Percentiles rank a stretch among this genome's conserved stretches.
phyloP scores from a whole-genome alignment of 352 stramenopile species.

The Globisporangium parvum region DNA sequence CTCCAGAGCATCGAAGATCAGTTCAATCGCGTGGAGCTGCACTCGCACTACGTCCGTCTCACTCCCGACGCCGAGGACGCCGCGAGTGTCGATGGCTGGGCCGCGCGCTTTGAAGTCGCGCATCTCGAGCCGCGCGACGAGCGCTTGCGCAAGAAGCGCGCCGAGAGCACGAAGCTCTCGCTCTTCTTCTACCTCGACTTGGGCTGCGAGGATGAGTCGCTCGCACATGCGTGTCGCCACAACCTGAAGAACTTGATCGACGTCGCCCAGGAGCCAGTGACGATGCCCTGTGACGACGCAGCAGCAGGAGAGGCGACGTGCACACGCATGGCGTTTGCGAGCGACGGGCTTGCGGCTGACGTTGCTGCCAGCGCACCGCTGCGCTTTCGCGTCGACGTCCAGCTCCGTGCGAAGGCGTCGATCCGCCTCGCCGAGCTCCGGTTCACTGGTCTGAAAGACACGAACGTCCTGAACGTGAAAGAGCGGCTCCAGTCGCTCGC shows the following conservation, averaged over 20 bases:
- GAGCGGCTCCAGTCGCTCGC: conserved; percentile 46
- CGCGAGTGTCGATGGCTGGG: conserved; percentile 33
- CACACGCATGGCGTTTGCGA: conserved; percentile 35
- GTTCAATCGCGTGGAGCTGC: conserved; percentile 60
- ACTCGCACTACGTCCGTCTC: conserved; percentile 55
- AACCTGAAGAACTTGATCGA: conserved; percentile 47
- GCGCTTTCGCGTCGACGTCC: conserved; percentile 39
- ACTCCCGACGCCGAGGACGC: background rate
- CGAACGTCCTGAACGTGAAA: conserved; percentile 70
- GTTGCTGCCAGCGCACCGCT: conserved; percentile 22
- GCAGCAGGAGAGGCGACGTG: conserved; percentile 18
- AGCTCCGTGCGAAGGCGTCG: conserved; percentile 32
- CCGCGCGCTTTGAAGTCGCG: conserved; percentile 29
- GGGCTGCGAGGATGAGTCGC: conserved; percentile 59
- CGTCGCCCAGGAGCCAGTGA: conserved; percentile 29
- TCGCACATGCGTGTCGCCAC: conserved; percentile 41
- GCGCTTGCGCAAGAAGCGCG: conserved; percentile 25
- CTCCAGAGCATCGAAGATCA: conserved; percentile 64
- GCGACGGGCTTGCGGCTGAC: conserved; percentile 21
- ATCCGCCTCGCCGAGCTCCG: conserved; percentile 41
- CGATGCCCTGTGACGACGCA: conserved; percentile 11
- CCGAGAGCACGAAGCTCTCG: conserved; percentile 52
- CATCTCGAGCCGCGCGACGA: conserved; percentile 42
- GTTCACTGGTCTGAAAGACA: conserved; percentile 48
- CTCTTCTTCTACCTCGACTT: conserved; percentile 82